phyloP scores from a whole-genome alignment of 2,329 filamentous ascomycete genomes.

The Alternaria ventricosa region DNA sequence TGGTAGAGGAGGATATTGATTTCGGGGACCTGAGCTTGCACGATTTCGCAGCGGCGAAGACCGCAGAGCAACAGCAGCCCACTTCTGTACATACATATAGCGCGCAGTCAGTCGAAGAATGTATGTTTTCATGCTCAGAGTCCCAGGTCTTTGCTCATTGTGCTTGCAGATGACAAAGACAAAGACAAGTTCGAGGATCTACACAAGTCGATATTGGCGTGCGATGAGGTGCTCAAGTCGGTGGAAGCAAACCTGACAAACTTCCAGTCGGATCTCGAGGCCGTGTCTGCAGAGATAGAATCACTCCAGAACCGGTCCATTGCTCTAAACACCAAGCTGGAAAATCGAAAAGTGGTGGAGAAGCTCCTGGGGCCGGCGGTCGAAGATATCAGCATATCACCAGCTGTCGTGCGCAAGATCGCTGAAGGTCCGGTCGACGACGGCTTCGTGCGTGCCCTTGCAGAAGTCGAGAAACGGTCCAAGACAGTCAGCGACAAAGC shows the following conservation, averaged over 20 bases:
- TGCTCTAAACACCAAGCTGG: constrained; percentile 80
- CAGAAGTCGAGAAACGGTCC: constrained; percentile 81
- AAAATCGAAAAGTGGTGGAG: constrained; percentile 89
- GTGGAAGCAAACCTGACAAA: constrained; percentile 91
- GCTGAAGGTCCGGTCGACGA: constrained; percentile 90
- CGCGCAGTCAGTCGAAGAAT: constrained; percentile 73
- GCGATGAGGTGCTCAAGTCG: constrained; percentile 90
- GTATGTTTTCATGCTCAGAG: constrained; percentile 58
- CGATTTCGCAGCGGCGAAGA: constrained; percentile 64
- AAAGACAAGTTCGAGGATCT: constrained; percentile 87
- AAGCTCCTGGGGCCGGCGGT: constrained; percentile 85
- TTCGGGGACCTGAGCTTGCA: constrained; percentile 80
- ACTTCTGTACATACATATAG: constrained; percentile 57
- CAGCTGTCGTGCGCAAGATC: constrained; percentile 82
- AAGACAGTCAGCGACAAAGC: constrained; percentile 72
- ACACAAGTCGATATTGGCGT: constrained; percentile 85
- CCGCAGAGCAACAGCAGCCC: constrained; percentile 38
- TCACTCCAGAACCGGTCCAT: constrained; percentile 86
- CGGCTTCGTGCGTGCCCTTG: constrained; percentile 80
- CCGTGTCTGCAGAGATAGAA: constrained; percentile 94
- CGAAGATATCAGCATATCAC: constrained; percentile 89
- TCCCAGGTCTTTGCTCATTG: constrained; percentile 32
- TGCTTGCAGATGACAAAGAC: constrained; percentile 72
- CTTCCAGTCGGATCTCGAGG: constrained; percentile 91
- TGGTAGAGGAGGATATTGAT: constrained; percentile 71